phyloP scores from a whole-genome alignment of 306 rosid species.

The Clitoria ternatea region DNA sequence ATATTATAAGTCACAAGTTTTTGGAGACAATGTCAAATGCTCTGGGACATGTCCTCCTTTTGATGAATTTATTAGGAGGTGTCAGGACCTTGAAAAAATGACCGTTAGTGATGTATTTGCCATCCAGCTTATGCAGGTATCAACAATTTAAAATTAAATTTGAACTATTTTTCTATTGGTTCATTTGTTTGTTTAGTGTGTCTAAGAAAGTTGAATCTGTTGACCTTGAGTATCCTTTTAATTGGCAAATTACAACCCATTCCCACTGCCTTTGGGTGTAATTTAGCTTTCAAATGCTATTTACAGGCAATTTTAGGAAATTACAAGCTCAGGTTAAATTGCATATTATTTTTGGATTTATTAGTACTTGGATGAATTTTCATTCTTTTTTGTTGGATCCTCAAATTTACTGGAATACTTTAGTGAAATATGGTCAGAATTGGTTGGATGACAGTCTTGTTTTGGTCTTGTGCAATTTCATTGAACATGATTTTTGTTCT shows the following conservation, averaged over 20 bases:
- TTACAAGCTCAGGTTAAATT: background rate
- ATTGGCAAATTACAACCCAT: background rate
- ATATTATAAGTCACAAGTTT: constrained; percentile 52
- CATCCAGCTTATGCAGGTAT: constrained; percentile 96
- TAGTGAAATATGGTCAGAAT: background rate
- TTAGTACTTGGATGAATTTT: background rate
- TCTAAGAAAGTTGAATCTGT: background rate
- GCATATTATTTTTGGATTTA: background rate
- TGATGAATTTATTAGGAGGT: constrained; percentile 61
- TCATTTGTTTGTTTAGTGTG: background rate
- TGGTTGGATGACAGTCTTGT: background rate
- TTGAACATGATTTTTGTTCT: background rate
- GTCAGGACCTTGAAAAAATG: constrained; percentile 77
- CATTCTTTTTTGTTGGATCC: background rate
- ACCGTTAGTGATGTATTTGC: constrained; percentile 92
- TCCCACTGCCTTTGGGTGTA: background rate
- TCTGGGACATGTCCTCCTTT: constrained; percentile 54
- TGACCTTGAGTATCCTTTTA: background rate
- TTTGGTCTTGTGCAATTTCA: background rate
- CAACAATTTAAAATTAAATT: background rate
- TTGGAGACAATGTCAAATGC: constrained; percentile 38
- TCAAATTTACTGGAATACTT: background rate
- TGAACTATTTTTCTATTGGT: constrained; percentile 2
- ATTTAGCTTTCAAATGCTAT: background rate
- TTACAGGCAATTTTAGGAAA: constrained; percentile 4